These are phyloP conservation scores for Mycena metata DNA, from an alignment of 768 basidiomycete genomes.

Conservation along the genomic window DNA sequence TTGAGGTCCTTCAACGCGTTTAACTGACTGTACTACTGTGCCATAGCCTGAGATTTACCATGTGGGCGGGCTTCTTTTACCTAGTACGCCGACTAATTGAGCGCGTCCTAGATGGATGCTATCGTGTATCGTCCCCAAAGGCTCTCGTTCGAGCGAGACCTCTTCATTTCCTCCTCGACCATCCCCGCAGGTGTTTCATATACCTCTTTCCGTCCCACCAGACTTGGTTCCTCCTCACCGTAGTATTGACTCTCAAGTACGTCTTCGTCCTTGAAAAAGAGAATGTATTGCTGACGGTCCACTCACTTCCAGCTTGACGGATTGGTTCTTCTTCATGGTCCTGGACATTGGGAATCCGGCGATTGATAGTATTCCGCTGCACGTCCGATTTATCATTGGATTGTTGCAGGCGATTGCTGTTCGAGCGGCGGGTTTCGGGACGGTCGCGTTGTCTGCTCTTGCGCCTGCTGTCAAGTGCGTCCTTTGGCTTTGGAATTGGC, in stretches of 20 bases:
- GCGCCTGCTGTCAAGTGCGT: constrained; percentile 92
- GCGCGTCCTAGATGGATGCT: constrained; percentile 74
- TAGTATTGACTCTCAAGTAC: constrained; percentile 80
- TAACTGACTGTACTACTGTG: not conserved
- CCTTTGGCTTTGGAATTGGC: not conserved
- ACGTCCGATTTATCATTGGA: constrained; percentile 78
- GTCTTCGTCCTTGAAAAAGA: constrained; percentile 38
- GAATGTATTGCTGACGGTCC: not conserved
- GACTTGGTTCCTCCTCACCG: constrained; percentile 88
- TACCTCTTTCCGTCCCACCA: constrained; percentile 95
- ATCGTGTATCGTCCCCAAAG: constrained; percentile 68
- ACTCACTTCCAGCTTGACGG: constrained; percentile 67
- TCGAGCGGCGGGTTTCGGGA: constrained; percentile 88
- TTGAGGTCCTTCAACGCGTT: not conserved
- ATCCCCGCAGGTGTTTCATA: constrained; percentile 92
- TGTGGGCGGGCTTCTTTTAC: constrained; percentile 63
- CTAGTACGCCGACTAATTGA: constrained; percentile 18
- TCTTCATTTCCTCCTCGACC: constrained; percentile 93
- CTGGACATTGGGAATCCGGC: constrained; percentile 86
- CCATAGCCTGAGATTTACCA: constrained; percentile 80
- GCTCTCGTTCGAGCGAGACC: constrained; percentile 80
- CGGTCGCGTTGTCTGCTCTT: constrained; percentile 78
- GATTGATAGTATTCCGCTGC: constrained; percentile 77
- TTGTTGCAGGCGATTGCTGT: constrained; percentile 86
- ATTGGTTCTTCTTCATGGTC: constrained; percentile 93